Evolutionary conservation across 2,329 filamentous ascomycete species (phyloP), one percentile per base, ranked within the genome.

Genomic region (Leptosphaerulina australis): DNA sequence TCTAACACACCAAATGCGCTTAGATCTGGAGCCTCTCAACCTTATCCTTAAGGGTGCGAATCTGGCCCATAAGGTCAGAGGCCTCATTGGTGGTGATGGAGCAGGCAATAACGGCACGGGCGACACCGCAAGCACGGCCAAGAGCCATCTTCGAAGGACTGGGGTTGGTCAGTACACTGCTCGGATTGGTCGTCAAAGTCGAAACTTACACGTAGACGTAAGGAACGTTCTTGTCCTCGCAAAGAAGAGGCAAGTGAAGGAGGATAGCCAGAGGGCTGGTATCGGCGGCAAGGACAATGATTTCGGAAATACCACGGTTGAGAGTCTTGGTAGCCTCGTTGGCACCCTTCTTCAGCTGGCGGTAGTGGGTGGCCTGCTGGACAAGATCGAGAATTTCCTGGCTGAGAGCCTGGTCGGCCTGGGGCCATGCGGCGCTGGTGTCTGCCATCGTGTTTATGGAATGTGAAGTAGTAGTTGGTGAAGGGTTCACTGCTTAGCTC

Each of bases 11-110:
- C 7, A 3, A 15, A 6, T 48, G 39, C 21, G 44, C 34, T 53
- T 77, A 97, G 79, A 97, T 96, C 81, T 93, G 91, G 63, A 97
- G 83, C 67, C 92, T 85, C 83, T 97, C 93, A 47, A 97, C 90
- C 85, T 96, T 95, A 77, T 95, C 90, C 82, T 93, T 95, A 70
- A 97, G 81, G 60, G 86, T 82, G 66, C 88, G 84, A 76, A 97
- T 97, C 81, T 95, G 91, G 69, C 84, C 83, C 75, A 87, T 89
- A 53, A 97, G 81, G 76, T 97, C 92, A 68, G 76, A 66, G 25
- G 70, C 72, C 53, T 75, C 72, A 62, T 76, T 76, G 50, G 88
- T 91, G 62, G 91, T 97, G 77, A 97, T 96, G 68, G 83, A 87
- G 56, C 85, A 87, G 30, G 90, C 88, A 66, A 97, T 97, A 55